Evolutionary conservation across 495 filamentous ascomycete species (phyloP).

Genomic region (Talaromyces proteolyticus): DNA sequence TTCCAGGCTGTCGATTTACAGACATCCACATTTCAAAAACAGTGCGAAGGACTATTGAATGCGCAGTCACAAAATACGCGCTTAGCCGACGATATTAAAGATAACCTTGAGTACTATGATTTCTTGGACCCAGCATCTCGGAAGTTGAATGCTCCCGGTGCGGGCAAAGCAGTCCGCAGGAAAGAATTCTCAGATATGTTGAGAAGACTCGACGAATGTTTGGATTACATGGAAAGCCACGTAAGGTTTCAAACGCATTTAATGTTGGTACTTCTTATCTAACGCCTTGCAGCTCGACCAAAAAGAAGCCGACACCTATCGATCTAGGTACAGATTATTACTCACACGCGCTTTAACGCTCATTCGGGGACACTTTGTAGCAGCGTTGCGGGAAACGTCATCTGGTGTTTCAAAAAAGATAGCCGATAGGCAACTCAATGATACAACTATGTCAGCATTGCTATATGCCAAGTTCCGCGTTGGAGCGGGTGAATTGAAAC

Average conservation of each 20-base stretch:
- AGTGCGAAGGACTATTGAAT: conserved; percentile 77
- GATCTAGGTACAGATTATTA: conserved; percentile 61
- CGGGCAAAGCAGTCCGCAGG: conserved; percentile 72
- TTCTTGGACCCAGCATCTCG: conserved; percentile 88
- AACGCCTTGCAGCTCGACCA: conserved; percentile 57
- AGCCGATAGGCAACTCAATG: conserved; percentile 64
- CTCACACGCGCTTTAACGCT: conserved; percentile 70
- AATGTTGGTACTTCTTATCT: conserved; percentile 3
- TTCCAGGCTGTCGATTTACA: conserved; percentile 84
- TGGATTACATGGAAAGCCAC: conserved; percentile 83
- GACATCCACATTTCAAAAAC: conserved; percentile 83
- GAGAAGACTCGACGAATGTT: conserved; percentile 74
- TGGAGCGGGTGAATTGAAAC: conserved; percentile 59
- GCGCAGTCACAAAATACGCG: conserved; percentile 71
- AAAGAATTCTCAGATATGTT: conserved; percentile 83
- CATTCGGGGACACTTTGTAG: conserved; percentile 81
- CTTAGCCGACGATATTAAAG: conserved; percentile 74
- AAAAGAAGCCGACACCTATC: conserved; percentile 79
- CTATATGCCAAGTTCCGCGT: conserved; percentile 75
- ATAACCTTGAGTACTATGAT: conserved; percentile 84
- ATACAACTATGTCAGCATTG: conserved; percentile 69
- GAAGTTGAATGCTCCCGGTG: conserved; percentile 85
- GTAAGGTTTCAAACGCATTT: conserved; percentile 38
- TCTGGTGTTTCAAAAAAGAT: conserved; percentile 65
- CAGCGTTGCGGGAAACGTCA: conserved; percentile 62